Base-by-base conservation (phyloP, 2,329 filamentous ascomycete species). In the Albifimbria verrucaria region DNA sequence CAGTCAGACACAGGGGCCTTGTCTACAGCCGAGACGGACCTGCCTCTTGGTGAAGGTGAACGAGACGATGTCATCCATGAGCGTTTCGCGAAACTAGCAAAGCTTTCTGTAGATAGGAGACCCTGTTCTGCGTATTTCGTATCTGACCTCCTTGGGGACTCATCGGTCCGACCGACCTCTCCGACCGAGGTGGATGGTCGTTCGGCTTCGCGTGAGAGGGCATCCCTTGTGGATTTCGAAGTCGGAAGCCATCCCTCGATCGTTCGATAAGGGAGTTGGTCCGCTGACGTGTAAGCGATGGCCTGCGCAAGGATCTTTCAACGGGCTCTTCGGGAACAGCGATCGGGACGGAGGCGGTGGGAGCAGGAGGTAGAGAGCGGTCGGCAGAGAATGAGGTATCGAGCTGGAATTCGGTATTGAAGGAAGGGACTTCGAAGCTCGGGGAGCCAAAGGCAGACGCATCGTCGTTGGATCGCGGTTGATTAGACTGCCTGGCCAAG, bases 181-280 rank as follows among this genome's bases (percentile, higher is more conserved):
- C 54, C 59, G 10, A 58, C 51, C 25, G 65, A 64, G 22, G 65
- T 65, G 10, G 61, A 65, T 32, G 65, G 60, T 23, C 63, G 59
- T 49, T 56, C 56, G 48, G 56, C 59, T 3, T 63, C 59, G 22
- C 64, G 57, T 25, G 53, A 41, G 25, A 56, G 51, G 24, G 59
- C 25, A 10, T 68, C 64, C 48, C 59, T 65, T 36, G 69, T 62
- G 12, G 74, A 72, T 57, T 72, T 78, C 22, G 77, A 74, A 62
- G 69, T 69, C 15, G 74, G 71, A 53, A 83, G 72, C 81, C 80
- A 83, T 54, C 77, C 53, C 76, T 74, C 4, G 76, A 77, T 51
- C 77, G 73, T 54, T 77, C 77, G 51, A 77, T 71, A 48, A 80
- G 67, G 43, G 78, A 76, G 56, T 67, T 75, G 58, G 73, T 76